Evolutionary conservation across 129 eudicot genomes (phyloP), one percentile per base, ranked within the genome.

Genomic region (Saussurea involucrata): DNA sequence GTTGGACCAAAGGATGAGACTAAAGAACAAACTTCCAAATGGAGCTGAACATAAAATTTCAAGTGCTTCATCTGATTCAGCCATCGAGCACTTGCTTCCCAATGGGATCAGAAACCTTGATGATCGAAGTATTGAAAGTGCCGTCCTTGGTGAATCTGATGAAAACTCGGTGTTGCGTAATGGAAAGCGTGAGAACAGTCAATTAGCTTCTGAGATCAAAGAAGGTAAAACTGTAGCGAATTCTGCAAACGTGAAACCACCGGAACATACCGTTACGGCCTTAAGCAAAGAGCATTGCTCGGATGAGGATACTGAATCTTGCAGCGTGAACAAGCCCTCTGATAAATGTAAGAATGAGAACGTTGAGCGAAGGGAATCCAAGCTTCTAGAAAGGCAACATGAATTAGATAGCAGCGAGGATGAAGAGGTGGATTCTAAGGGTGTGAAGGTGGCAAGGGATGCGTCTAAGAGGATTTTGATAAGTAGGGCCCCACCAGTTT

Each of bases 381-480:
- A 63, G 37, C 36, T 33, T 65, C 28, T 21, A 7, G 66, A 42
- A 66, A 74, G 55, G 17, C 77, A 72, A 66, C 31, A 53, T n/a
- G 96, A 87, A 40, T 74, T 81, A 25, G 90, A 78, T 58, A 81
- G 69, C 34, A 82, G 84, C 44, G 88, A 84, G 12, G 89, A 84
- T 9, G 92, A 87, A 22, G 88, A 84, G 71, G 85, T 72, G 42
- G 76, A 83, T 65, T 80, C 85, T 3, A 74, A 87, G 66, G 68
- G 80, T 10, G 83, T 92, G 25, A 95, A 88, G 86, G 99, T 88
- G 81, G 87, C 74, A 84, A 89, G 99, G 66, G 96, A 92, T 76
- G 97, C 97, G n/a, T 85, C 92, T 32, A 95, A 92, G 84, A 85
- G 90, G 77, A 85, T 92, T 65, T 88, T 88, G 70, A 86, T 95